These are phyloP conservation scores for Yarrowia deformans DNA, from an alignment of 805 yeast genomes.

Conservation along the genomic window DNA sequence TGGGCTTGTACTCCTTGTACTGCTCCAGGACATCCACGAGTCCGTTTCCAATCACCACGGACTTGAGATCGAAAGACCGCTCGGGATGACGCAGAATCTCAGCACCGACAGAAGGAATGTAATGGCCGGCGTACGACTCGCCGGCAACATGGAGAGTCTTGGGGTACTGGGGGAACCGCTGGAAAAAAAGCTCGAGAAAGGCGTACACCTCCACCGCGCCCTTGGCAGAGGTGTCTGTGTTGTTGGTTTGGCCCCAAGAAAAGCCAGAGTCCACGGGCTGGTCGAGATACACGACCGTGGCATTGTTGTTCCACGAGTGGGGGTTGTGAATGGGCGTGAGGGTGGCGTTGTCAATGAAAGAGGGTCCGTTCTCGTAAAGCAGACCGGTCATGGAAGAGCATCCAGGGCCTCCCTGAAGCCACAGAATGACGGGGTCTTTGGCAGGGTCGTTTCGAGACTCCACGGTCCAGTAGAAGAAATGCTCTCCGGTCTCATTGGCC, in stretches of 20 bases:
- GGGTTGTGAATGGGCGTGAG: conserved; percentile 71
- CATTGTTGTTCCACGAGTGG: conserved; percentile 78
- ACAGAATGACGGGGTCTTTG: conserved; percentile 77
- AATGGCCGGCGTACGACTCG: conserved; percentile 85
- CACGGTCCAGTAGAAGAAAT: conserved; percentile 78
- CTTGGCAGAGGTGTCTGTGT: conserved; percentile 68
- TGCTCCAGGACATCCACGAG: conserved; percentile 77
- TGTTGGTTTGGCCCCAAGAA: conserved; percentile 52
- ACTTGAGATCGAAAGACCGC: conserved; percentile 67
- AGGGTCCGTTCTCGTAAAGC: conserved; percentile 82
- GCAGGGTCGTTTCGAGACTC: conserved; percentile 82
- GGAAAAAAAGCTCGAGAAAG: conserved; percentile 74
- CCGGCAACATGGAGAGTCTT: conserved; percentile 77
- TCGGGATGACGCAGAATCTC: conserved; percentile 68
- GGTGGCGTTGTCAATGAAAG: conserved; percentile 58
- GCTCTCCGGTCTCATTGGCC: conserved; percentile 71
- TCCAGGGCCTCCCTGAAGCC: conserved; percentile 91
- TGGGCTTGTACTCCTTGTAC: conserved; percentile 79
- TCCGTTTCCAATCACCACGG: conserved; percentile 90
- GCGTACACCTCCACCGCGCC: conserved; percentile 81
- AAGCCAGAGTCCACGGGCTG: conserved; percentile 85
- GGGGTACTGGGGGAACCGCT: conserved; percentile 58
- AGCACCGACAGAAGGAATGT: conserved; percentile 78
- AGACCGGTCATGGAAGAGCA: conserved; percentile 81
- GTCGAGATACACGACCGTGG: conserved; percentile 79